Base-by-base conservation (phyloP, 148 eudicot genomes). In the Silene latifolia region DNA sequence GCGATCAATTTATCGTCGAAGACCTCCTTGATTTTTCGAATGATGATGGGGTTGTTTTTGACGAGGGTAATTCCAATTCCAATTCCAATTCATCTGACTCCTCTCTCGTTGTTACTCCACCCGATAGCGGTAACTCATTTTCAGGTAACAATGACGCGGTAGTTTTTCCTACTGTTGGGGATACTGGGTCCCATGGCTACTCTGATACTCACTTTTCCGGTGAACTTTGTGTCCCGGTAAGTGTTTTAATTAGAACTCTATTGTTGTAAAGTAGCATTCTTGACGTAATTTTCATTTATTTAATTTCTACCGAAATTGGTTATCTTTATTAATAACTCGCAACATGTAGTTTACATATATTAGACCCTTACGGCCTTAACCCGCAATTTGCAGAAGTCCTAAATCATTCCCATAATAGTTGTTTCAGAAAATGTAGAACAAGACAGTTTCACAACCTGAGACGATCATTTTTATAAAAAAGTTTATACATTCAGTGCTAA, bases 11-110 rank as follows among this genome's bases (percentile, higher is more conserved):
- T 72, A 61, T 81, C 25, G 83, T 94, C 25, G 98, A 94, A 0
- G 98, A 94, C 84, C 96, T 94, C 67, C 86, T 94, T 3, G 89
- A 89, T 76, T 88, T 89, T 81, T 89, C 96, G 3, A 85, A 83
- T 25, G 96, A 90, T 13, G 97, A 89, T 19, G 79, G 29, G 20
- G 74, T 64, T 19, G 27, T 60, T 27, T 80, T 81, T n/a, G 71
- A 67, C 11, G 20, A 67, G 12, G 51, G 70, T 39, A 39, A 18
- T 18, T 10, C n/a, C 8, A 67, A 53, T 8, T 54, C 60, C 4
- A 84, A 73, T 13, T 83, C 89, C 15, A 74, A 77, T 17, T 86
- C 93, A 17, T 62, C 85, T 14, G 82, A 88, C 44, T 87, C 94
- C 74, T 25, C 78, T 12, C 21, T 12, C 20, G 78, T 68, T 51